Conservation (phyloP, 1,139 yeast species). For the Hyphopichia fennica region DNA sequence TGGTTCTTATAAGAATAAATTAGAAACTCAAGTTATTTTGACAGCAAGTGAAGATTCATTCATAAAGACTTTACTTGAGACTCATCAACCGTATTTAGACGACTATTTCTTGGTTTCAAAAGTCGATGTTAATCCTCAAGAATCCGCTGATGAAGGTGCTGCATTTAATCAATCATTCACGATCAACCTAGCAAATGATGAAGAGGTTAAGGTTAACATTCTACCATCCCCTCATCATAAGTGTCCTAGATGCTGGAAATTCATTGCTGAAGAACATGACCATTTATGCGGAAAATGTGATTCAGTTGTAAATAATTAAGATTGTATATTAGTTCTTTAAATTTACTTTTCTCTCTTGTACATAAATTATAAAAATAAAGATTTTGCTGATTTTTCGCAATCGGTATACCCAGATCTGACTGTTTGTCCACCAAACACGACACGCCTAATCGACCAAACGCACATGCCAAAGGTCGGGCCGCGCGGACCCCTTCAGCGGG, state of each 20-base stretch:
- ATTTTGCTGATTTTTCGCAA: no score
- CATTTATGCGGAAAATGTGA: conserved; percentile 70
- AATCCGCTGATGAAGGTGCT: conserved; percentile 5
- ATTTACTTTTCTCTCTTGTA: no score
- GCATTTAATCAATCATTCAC: conserved; percentile 24
- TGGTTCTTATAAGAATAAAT: conserved; percentile 56
- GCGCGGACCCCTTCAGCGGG: no score
- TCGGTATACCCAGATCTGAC: no score
- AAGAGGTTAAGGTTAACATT: conserved; percentile 34
- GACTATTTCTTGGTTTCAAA: conserved; percentile 72
- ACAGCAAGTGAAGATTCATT: conserved; percentile 14
- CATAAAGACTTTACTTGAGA: conserved; percentile 12
- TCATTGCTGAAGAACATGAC: conserved; percentile 51
- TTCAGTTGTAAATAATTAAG: conserved; percentile 16
- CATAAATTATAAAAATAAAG: not conserved
- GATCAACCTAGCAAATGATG: conserved; percentile 26
- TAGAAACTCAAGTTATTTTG: conserved; percentile 57
- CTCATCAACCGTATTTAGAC: conserved; percentile 32
- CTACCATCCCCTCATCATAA: conserved; percentile 50
- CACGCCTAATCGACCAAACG: no score
- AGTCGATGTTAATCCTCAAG: conserved; percentile 34
- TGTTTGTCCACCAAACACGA: no score
- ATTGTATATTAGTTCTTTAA: not conserved
- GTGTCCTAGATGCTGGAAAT: conserved; percentile 96
- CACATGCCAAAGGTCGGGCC: no score